Evolutionary conservation across 2,329 filamentous ascomycete genomes (phyloP).

Genomic region (Paracamarosporium sp.): DNA sequence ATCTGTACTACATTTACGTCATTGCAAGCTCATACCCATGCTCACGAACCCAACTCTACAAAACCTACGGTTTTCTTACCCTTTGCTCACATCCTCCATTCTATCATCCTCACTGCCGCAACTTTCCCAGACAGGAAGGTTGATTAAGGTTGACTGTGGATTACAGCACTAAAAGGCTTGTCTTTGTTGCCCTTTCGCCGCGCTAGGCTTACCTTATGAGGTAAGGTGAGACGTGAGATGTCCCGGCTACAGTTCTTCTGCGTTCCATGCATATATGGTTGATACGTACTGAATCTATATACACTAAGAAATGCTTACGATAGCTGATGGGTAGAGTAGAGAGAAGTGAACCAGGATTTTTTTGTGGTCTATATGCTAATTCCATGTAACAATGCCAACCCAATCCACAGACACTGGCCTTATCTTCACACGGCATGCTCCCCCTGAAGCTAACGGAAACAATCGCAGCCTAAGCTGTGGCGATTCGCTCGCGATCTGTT

Average conservation of each 20-base stretch:
- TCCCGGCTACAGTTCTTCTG: neutral
- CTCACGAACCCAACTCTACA: neutral
- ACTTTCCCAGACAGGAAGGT: constrained; percentile 25
- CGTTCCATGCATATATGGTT: neutral
- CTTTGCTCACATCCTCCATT: no score
- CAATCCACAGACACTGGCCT: neutral
- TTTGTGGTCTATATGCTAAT: constrained; percentile 8
- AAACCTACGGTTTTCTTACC: neutral
- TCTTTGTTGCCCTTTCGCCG: constrained; percentile 18
- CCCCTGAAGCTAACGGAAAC: neutral
- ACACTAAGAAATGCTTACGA: neutral
- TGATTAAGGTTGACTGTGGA: constrained; percentile 36
- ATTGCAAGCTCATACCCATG: no score
- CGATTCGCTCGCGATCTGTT: neutral
- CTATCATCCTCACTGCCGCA: neutral
- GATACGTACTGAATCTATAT: neutral
- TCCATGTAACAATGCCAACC: neutral
- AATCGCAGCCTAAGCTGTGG: constrained; percentile 8
- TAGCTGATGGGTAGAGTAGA: neutral
- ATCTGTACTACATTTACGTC: neutral
- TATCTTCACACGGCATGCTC: constrained; percentile 1
- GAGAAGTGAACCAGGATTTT: constrained; percentile 8
- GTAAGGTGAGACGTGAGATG: neutral
- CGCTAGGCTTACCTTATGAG: constrained; percentile 4
- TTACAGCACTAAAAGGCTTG: constrained; percentile 44